Evolutionary conservation across 371 early-diverging fungal genomes (phyloP), one percentile per base, ranked within the genome.

Genomic region (Mortierella sp.): DNA sequence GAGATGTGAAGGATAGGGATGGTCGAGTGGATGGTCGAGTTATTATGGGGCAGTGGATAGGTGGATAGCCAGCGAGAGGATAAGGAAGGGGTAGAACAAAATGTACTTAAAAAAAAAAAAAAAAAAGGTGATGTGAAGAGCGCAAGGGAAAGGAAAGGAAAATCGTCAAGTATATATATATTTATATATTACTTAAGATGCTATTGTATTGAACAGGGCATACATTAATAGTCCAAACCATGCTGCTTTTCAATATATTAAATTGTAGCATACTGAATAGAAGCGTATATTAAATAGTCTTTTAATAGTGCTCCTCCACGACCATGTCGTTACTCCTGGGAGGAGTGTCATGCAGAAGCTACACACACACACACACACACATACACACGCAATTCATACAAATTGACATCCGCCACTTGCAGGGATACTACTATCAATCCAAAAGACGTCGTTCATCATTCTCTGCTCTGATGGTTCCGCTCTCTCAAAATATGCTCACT

Each of bases 1-100:
- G 55, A 13, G 59, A 58, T 40, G 33, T 48, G 41, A 36, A 45
- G 45, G 58, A 55, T 43, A 50, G 68, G 33, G 58, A 43, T 33
- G 62, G 13, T 60, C 41, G 22, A n/a, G 38, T 5, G 21, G 21
- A 63, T 22, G 40, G 61, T 62, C 36, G 33, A n/a, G n/a, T n/a
- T n/a, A n/a, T n/a, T n/a, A n/a, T 41, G 43, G 62, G 22, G 62
- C n/a, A 38, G 33, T 45, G 43, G 28, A 22, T 9, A 45, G 41
- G 22, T 22, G 58, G 24, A 28, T 28, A 2, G 36, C 33, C 58
- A 58, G 58, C 28, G n/a, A 28, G 22, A 33, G 53, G 41, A 41
- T 4, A 8, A 48, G 38, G 19, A n/a, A 48, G 32, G 45, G 45
- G 45, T 45, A 19, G 66, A 66, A 52, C 40, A 57, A 65, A 66